Evolutionary conservation across 331 rosid genomes (phyloP).

Genomic region (Quercus lobata): DNA sequence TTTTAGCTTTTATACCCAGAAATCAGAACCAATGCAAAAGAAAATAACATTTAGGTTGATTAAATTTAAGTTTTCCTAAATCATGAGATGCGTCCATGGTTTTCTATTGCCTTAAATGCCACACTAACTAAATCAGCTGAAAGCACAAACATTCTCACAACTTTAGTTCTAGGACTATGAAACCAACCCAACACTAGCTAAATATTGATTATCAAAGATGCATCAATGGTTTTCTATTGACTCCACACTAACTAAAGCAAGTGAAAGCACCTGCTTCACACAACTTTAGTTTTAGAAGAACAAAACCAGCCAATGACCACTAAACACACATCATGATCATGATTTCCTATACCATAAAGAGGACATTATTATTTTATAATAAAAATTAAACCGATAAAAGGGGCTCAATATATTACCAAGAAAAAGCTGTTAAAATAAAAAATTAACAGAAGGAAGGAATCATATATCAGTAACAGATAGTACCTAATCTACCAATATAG

Average conservation of each 20-base stretch:
- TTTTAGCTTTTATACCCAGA: neutral
- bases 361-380: neutral
- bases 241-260: neutral
- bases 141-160: neutral
- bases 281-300: neutral
- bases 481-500: slow-evolving; percentile 54
- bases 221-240: neutral
- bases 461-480: neutral
- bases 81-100: neutral
- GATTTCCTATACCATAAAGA: neutral
- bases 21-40: neutral
- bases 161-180: neutral
- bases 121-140: neutral
- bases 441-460: neutral
- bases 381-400: neutral
- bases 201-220: neutral
- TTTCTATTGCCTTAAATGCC: neutral
- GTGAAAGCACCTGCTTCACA: neutral
- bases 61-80: neutral
- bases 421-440: neutral
- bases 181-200: neutral
- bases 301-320: neutral
- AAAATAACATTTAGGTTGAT: neutral
- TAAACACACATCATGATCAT: neutral
- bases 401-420: neutral